Evolutionary conservation across 2,329 filamentous ascomycete genomes (phyloP).

Genomic region (Beauveria pseudobassiana): DNA sequence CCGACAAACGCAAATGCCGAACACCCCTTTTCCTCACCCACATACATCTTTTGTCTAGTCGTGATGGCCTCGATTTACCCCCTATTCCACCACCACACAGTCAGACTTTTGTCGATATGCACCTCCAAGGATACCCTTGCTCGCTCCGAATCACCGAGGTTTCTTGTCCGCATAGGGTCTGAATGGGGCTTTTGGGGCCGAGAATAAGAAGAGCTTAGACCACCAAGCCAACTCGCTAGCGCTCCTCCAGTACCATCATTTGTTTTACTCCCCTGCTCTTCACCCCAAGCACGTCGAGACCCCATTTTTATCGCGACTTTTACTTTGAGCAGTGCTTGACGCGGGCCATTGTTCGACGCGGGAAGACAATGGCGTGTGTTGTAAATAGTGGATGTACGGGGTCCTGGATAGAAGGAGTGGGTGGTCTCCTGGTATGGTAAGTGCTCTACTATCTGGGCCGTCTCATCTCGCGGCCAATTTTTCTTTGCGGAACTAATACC

Average conservation of each 20-base stretch:
- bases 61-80: not conserved
- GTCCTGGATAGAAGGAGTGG: no score
- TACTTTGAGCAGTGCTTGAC: not conserved
- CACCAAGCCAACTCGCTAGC: not conserved
- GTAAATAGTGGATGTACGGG: not conserved
- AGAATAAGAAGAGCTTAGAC: slow-evolving; percentile 1
- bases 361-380: not conserved
- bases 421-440: no score
- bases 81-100: not conserved
- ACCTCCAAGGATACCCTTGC: not conserved
- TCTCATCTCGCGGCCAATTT: no score
- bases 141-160: not conserved
- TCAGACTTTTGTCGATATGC: not conserved
- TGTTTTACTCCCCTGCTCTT: not conserved
- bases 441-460: no score
- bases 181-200: not conserved
- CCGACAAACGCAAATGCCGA: not conserved
- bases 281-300: not conserved
- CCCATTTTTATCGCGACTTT: not conserved
- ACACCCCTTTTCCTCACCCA: not conserved
- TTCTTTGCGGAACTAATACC: not conserved
- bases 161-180: not conserved
- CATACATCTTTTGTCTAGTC: not conserved
- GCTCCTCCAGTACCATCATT: not conserved
- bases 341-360: not conserved